These are phyloP conservation scores for Calonectria fujianensis DNA, from an alignment of 2,329 filamentous ascomycete species.

Conservation along the genomic window DNA sequence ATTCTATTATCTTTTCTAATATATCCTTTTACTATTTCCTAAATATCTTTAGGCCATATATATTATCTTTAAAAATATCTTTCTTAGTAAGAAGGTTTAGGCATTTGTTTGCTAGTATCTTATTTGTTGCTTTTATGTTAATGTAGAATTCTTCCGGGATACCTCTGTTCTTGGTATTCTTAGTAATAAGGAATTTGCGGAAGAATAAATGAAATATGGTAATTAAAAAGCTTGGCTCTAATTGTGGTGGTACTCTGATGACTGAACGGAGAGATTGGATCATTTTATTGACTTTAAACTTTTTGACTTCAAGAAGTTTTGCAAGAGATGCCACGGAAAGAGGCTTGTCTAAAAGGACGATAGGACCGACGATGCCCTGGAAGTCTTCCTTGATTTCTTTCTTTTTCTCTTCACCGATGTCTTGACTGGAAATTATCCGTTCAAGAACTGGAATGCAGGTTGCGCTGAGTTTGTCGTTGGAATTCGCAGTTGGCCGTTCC, in stretches of 20 bases:
- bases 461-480: constrained; percentile 26
- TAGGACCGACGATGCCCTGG: constrained; percentile 56
- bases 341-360: constrained; percentile 57
- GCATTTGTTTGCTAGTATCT: constrained; percentile 25
- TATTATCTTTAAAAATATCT: constrained; percentile 56
- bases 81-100: neutral
- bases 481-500: constrained; percentile 11
- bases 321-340: constrained; percentile 55
- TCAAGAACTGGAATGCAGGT: constrained; percentile 43
- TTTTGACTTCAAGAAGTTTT: neutral
- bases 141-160: constrained; percentile 40
- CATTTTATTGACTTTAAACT: too few relatives aligned
- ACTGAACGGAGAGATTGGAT: constrained; percentile 60
- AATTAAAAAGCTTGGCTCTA: constrained; percentile 46
- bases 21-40: constrained; percentile 16
- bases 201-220: constrained; percentile 62
- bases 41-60: constrained; percentile 38
- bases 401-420: too few relatives aligned
- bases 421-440: neutral
- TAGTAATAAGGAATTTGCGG: constrained; percentile 55
- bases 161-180: constrained; percentile 48
- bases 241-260: constrained; percentile 53
- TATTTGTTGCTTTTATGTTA: constrained; percentile 28
- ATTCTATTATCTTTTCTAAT: neutral
- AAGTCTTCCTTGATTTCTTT: constrained; percentile 42